Base-by-base conservation (phyloP, 2,329 filamentous ascomycete species). In the Westerdykella aurantiaca region DNA sequence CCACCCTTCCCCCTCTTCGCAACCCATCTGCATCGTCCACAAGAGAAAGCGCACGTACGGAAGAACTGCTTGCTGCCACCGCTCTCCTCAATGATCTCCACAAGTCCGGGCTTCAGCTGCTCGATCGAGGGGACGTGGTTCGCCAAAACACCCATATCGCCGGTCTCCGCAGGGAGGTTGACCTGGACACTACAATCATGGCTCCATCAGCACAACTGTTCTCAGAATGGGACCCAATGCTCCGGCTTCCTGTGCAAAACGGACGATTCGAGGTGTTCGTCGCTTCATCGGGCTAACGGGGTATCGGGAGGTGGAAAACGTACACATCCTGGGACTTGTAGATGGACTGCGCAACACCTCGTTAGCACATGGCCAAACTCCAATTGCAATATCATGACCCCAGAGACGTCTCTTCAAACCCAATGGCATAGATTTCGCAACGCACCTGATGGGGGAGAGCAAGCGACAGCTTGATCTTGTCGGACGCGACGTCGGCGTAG, bases 111-210 rank as follows among this genome's bases (percentile, higher is more conserved):
- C 82, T 94, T 95, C 73, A 98, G 80, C 80, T 98, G 93, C 80
- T 98, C 93, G 68, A 98, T 97, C 51, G 90, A 89, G 55, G 93
- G 90, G 64, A 98, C 93, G 82, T 98, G 93, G 80, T 93, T 94
- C 71, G 93, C 93, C 69, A 98, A 86, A 64, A 98, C 85, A 86
- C 93, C 93, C 93, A 98, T 98, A 64, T 97, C 93, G 71, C 93
- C 93, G 52, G 90, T 94, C 73, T 95, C 93, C 67, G 93, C 93
- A 70, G 93, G 86, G 67, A 98, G 85, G 82, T 98, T 98, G 79
- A 98, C 93, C 79, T 98, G 93, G 67, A 97, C 84, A 74, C 86
- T 89, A 67, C 66, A 21, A 57, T 38, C 38, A 47, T 38, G 38
- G 35, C 46, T 46, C 49, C 48, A 53, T 65, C 54, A 68, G 33